Evolutionary conservation across 495 filamentous ascomycete species (phyloP).

Genomic region (Staphylotrichum longicolle): DNA sequence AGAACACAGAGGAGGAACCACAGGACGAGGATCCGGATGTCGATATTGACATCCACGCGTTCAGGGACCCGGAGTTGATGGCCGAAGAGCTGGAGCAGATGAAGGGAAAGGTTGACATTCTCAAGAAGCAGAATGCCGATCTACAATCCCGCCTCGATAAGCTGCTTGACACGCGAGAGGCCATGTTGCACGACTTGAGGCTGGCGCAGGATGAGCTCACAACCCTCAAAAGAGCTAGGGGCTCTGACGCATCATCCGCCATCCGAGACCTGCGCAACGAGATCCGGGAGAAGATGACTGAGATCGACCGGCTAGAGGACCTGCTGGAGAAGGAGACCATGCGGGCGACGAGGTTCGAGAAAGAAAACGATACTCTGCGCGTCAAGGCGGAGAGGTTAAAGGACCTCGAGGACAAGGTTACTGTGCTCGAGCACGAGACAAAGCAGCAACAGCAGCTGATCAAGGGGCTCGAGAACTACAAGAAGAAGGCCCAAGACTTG

Average conservation of each 20-base stretch:
- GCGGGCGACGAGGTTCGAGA: conserved; percentile 35
- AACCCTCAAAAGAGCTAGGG: conserved; percentile 31
- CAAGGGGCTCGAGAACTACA: conserved; percentile 70
- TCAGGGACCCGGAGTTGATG: conserved; percentile 36
- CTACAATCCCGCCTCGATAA: conserved; percentile 36
- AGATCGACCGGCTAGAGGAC: conserved; percentile 39
- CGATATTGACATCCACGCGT: conserved; percentile 20
- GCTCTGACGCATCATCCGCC: conserved; percentile 28
- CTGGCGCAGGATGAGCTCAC: conserved; percentile 33
- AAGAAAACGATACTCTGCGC: conserved; percentile 47
- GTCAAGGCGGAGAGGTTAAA: conserved; percentile 45
- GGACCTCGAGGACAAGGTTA: conserved; percentile 52
- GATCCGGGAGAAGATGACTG: conserved; percentile 38
- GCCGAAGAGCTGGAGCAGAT: conserved; percentile 35
- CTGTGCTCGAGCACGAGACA: conserved; percentile 67
- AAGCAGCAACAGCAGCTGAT: conserved; percentile 76
- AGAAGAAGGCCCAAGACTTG: conserved; percentile 68
- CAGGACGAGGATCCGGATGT: conserved; percentile 14
- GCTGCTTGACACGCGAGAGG: conserved; percentile 34
- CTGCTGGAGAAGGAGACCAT: conserved; percentile 38
- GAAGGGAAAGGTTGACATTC: conserved; percentile 29
- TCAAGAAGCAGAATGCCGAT: conserved; percentile 37
- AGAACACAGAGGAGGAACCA: conserved; percentile 22
- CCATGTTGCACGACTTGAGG: conserved; percentile 30
- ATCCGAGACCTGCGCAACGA: conserved; percentile 44